Conservation (phyloP, 2,329 filamentous ascomycete species). For the Fonsecaea pedrosoi region DNA sequence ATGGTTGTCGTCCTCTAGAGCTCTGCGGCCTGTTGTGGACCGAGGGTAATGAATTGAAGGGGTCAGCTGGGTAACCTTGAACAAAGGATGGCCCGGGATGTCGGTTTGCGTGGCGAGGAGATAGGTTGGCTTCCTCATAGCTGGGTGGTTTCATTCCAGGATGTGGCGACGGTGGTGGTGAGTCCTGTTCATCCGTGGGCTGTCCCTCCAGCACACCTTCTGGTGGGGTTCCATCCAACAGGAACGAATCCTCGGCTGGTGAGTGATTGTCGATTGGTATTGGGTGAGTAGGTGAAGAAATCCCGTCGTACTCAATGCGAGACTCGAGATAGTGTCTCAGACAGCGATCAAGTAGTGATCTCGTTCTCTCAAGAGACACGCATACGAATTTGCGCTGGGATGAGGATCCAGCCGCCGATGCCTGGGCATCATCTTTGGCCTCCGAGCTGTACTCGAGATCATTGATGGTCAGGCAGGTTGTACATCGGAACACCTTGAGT, state of each 20-base stretch:
- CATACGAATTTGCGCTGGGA: slow-evolving; percentile 43
- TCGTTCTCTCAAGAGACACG: slow-evolving; percentile 68
- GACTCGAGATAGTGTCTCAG: slow-evolving; percentile 58
- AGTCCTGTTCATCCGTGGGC: slow-evolving; percentile 28
- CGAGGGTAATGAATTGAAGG: slow-evolving; percentile 25
- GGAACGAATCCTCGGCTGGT: slow-evolving; percentile 34
- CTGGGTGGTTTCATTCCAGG: slow-evolving; percentile 26
- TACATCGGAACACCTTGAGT: slow-evolving; percentile 77
- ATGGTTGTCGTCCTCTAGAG: slow-evolving; percentile 5
- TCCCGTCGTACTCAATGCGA: slow-evolving; percentile 44
- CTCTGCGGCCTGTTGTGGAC: slow-evolving; percentile 14
- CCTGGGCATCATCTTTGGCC: slow-evolving; percentile 2
- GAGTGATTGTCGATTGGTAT: slow-evolving; percentile 15
- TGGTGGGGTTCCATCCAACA: slow-evolving; percentile 35
- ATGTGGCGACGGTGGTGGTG: slow-evolving; percentile 27
- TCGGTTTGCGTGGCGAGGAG: slow-evolving; percentile 12
- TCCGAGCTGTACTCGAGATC: slow-evolving; percentile 65
- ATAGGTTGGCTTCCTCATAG: slow-evolving; percentile 30
- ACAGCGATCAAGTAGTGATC: slow-evolving; percentile 63
- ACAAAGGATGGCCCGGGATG: slow-evolving; percentile 18
- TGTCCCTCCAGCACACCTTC: slow-evolving; percentile 29
- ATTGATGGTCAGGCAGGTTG: slow-evolving; percentile 83
- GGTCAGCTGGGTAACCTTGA: slow-evolving; percentile 26
- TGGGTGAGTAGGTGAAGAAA: slow-evolving; percentile 2
- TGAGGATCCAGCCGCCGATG: slow-evolving; percentile 9